A percentile compares a stretch with the other conserved stretches of the same genome.
Conservation (phyloP, 2,329 filamentous ascomycete genomes). For the Colletotrichum tropicale region DNA sequence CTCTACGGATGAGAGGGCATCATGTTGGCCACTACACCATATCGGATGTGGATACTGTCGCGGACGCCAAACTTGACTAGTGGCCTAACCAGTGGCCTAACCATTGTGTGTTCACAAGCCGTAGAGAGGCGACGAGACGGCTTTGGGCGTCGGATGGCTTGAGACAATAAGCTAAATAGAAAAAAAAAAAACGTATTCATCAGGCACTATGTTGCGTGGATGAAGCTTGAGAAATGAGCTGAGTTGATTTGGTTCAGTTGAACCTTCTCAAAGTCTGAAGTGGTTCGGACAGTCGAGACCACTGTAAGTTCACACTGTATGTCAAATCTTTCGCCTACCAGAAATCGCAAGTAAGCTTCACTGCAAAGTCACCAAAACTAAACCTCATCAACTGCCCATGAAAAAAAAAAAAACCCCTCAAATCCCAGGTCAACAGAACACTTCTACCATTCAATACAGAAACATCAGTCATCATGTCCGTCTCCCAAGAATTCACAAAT, state of each 20-base stretch:
- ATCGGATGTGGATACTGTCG: neutral
- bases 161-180: neutral
- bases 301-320: neutral
- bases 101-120: neutral
- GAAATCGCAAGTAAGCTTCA: neutral
- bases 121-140: neutral
- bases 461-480: neutral
- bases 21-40: constrained; percentile 15
- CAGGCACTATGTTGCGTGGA: neutral
- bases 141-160: neutral
- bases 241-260: neutral
- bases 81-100: neutral
- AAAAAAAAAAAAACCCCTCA: neutral
- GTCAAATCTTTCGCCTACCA: neutral
- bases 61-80: fast-evolving
- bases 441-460: neutral
- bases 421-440: neutral
- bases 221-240: neutral
- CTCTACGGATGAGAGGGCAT: neutral
- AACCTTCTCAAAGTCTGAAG: neutral
- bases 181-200: neutral
- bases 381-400: neutral
- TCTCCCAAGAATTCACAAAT: constrained; percentile 54
- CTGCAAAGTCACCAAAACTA: neutral
- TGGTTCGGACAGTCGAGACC: neutral